Evolutionary conservation across 768 basidiomycete species (phyloP).

Genomic region (Leccinum fibrillosum): DNA sequence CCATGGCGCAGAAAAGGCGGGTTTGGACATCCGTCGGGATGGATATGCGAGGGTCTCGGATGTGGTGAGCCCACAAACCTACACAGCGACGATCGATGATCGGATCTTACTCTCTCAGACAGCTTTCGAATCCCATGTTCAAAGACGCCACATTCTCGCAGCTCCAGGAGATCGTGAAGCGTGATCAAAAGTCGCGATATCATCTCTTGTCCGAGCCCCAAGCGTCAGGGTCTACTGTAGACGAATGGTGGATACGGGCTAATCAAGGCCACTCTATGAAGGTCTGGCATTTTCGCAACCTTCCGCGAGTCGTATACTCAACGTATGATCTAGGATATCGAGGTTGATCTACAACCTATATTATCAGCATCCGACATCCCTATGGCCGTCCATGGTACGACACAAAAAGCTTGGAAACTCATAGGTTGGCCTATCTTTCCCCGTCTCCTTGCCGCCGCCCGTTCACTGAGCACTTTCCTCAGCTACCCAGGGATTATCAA

Average conservation of each 20-base stretch:
- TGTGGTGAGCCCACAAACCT: slow-evolving; percentile 56
- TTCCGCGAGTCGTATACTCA: background rate
- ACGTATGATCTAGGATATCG: slow-evolving; percentile 48
- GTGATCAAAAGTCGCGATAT: slow-evolving; percentile 66
- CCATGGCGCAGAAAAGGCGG: slow-evolving; percentile 79
- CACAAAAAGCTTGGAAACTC: slow-evolving; percentile 57
- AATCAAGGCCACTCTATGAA: slow-evolving; percentile 89
- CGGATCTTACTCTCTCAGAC: slow-evolving; percentile 10
- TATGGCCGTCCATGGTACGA: slow-evolving; percentile 84
- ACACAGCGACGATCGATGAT: background rate
- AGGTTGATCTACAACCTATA: slow-evolving; percentile 64
- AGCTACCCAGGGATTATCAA: slow-evolving; percentile 74
- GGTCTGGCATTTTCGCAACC: slow-evolving; percentile 36
- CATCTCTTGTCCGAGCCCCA: slow-evolving; percentile 53
- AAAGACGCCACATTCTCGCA: slow-evolving; percentile 51
- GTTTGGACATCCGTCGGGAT: slow-evolving; percentile 72
- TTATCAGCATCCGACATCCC: slow-evolving; percentile 60
- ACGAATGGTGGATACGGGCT: slow-evolving; percentile 83
- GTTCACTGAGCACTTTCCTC: background rate
- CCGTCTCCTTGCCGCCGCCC: background rate
- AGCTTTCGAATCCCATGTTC: slow-evolving; percentile 73
- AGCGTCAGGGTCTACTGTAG: slow-evolving; percentile 25
- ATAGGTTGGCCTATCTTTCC: slow-evolving; percentile 49
- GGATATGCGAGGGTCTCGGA: slow-evolving; percentile 83
- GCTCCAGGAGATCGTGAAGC: slow-evolving; percentile 61